A percentile compares a stretch with the other conserved stretches of the same genome.
These are phyloP conservation scores for Lipomyces mesembrius DNA, from an alignment of 805 yeast species.

Conservation along the genomic window DNA sequence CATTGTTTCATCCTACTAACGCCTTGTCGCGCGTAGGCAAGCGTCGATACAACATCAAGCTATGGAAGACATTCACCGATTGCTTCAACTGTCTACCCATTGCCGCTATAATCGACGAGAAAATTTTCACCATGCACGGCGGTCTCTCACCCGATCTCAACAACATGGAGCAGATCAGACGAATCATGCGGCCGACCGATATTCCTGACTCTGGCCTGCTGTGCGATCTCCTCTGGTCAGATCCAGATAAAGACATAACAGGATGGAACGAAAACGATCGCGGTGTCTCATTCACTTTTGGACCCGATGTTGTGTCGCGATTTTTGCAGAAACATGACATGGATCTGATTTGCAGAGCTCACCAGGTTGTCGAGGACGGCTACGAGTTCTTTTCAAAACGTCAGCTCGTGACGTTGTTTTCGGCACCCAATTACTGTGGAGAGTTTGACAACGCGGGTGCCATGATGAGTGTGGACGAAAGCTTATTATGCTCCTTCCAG, in stretches of 20 bases:
- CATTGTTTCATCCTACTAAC: neutral
- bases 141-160: slow-evolving; percentile 96
- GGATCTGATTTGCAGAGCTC: slow-evolving; percentile 98
- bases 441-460: slow-evolving; percentile 99
- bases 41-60: slow-evolving; percentile 95
- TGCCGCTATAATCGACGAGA: slow-evolving; percentile 97
- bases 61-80: slow-evolving; percentile 98
- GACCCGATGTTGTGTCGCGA: slow-evolving; percentile 98
- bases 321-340: slow-evolving; percentile 95
- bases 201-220: slow-evolving; percentile 96
- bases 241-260: slow-evolving; percentile 96
- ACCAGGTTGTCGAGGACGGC: slow-evolving; percentile 99
- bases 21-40: slow-evolving; percentile 48
- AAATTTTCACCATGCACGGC: slow-evolving; percentile 98
- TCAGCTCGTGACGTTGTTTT: slow-evolving; percentile 91
- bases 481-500: slow-evolving; percentile 85
- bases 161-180: slow-evolving; percentile 97
- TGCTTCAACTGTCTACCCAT: slow-evolving; percentile 98
- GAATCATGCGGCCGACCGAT: slow-evolving; percentile 99
- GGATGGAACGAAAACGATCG: slow-evolving; percentile 99
- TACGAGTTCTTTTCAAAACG: slow-evolving; percentile 96
- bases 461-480: slow-evolving; percentile 98
- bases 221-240: slow-evolving; percentile 97
- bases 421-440: slow-evolving; percentile 96
- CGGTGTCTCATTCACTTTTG: slow-evolving; percentile 98